phyloP scores from a whole-genome alignment of 2,329 filamentous ascomycete species.

The Venturiaceae sp. region DNA sequence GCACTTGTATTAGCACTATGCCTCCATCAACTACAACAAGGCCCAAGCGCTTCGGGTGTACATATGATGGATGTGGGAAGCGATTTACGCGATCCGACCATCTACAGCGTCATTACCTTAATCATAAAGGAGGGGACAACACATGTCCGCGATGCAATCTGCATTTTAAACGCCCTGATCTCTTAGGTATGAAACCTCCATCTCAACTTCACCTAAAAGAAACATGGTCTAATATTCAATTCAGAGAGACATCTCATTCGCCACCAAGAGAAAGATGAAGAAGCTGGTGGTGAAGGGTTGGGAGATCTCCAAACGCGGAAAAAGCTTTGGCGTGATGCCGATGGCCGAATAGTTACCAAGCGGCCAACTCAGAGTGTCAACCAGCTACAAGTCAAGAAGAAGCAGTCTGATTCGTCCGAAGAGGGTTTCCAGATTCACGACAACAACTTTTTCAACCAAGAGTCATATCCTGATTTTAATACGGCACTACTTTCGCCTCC shows the following conservation, averaged over 20 bases:
- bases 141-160: constrained; percentile 51
- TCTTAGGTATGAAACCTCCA: constrained; percentile 37
- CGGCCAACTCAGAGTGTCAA: constrained; percentile 16
- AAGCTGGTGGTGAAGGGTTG: constrained; percentile 42
- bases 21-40: not conserved
- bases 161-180: constrained; percentile 51
- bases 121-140: constrained; percentile 41
- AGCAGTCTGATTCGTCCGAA: not conserved
- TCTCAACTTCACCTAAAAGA: not conserved
- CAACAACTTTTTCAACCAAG: not conserved
- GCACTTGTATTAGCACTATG: not conserved
- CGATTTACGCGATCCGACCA: constrained; percentile 49
- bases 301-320: constrained; percentile 46
- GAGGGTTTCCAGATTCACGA: not conserved
- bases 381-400: not conserved
- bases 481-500: not conserved
- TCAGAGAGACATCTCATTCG: constrained; percentile 48
- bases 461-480: not conserved
- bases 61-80: constrained; percentile 38
- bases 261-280: constrained; percentile 44
- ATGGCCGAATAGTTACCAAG: constrained; percentile 43
- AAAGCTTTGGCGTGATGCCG: constrained; percentile 44
- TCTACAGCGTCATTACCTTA: constrained; percentile 47
- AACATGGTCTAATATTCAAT: too few species aligned
- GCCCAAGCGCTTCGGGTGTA: constrained; percentile 28